A percentile compares a stretch with the other conserved stretches of the same genome.
These are phyloP conservation scores for Emergomyces pasteurianus DNA, from an alignment of 2,329 filamentous ascomycete genomes.

Conservation along the genomic window DNA sequence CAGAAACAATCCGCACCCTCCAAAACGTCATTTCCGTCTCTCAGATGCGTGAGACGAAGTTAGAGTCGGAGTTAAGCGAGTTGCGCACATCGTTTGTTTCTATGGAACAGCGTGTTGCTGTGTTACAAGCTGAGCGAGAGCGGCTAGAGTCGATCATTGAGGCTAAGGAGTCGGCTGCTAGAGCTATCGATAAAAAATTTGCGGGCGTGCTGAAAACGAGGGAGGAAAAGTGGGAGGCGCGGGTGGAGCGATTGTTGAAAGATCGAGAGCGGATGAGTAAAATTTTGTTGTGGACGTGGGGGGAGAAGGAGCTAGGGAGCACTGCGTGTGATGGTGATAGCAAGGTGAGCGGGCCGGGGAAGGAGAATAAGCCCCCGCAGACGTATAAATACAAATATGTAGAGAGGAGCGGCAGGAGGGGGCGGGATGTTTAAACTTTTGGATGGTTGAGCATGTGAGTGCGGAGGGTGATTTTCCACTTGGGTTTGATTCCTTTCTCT, in stretches of 20 bases:
- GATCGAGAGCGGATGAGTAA: slow-evolving; percentile 31
- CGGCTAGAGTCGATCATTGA: slow-evolving; percentile 24
- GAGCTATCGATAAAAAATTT: slow-evolving; percentile 29
- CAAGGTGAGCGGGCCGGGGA: slow-evolving; percentile 14
- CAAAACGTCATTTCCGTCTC: slow-evolving; percentile 22
- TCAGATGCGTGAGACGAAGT: slow-evolving; percentile 24
- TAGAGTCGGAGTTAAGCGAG: slow-evolving; percentile 21
- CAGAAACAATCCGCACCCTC: slow-evolving; percentile 25
- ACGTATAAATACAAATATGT: slow-evolving; percentile 31
- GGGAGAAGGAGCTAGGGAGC: slow-evolving; percentile 28
- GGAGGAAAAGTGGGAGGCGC: slow-evolving; percentile 32
- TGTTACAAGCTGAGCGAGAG: slow-evolving; percentile 22
- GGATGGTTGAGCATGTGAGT: background rate
- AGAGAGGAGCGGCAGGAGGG: slow-evolving; percentile 8
- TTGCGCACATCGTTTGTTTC: slow-evolving; percentile 15
- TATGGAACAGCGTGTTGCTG: slow-evolving; percentile 17
- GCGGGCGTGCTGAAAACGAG: slow-evolving; percentile 30
- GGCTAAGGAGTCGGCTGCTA: slow-evolving; percentile 29
- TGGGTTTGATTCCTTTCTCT: background rate
- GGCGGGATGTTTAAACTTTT: background rate
- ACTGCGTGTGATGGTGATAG: slow-evolving; percentile 12
- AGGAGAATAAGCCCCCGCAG: slow-evolving; percentile 10
- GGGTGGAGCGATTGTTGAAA: slow-evolving; percentile 29
- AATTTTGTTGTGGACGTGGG: slow-evolving; percentile 29
- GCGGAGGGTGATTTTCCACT: background rate